Base-by-base conservation (phyloP, 345 rosid species). In the Hypericum perforatum region DNA sequence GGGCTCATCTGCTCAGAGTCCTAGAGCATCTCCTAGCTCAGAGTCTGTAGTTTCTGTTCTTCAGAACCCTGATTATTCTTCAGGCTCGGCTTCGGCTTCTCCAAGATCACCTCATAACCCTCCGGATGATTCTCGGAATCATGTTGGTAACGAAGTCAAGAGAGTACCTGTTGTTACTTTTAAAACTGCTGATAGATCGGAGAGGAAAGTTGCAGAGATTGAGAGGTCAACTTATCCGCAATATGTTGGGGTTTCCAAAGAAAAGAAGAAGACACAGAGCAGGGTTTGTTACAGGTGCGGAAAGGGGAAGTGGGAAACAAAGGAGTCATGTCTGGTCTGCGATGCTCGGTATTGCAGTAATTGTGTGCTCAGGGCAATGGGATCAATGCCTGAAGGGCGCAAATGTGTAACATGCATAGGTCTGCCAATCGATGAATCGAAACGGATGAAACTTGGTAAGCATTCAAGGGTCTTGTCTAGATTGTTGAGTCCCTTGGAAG, bases 321-420 rank as follows among this genome's bases (percentile, higher is more conserved):
- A 89, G 64, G 99, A 89, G 58, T 79, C 95, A 5, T 94, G 99
- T 62, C 71, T 86, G 39, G 99, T 94, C 52, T 94, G 99, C 71
- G 94, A 82, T 69, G 81, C 84, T 16, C 86, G 75, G 74, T 94
- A 84, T 58, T 94, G 99, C 63, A 77, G 97, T 64, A 89, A 71
- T 78, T 94, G 97, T 56, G 86, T 89, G 53, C 94, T 94, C 53
- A 73, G 95, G 65, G 97, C 97, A 3, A 94, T 94, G 99, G 99
- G 99, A 36, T 94, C 99, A 2, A 94, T 94, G 99, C 99, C 97
- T 5, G 97, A 94, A 77, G 99, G 99, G 39, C 84, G 99, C 14
- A 94, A 94, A 52, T 94, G 99, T 52, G 96, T 94, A 29, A 75
- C 83, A 0, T 94, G 99, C 69, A 89, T 94, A 0, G 71, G 89